Conservation (phyloP, 306 rosid species). For the Hippophae tibetana region DNA sequence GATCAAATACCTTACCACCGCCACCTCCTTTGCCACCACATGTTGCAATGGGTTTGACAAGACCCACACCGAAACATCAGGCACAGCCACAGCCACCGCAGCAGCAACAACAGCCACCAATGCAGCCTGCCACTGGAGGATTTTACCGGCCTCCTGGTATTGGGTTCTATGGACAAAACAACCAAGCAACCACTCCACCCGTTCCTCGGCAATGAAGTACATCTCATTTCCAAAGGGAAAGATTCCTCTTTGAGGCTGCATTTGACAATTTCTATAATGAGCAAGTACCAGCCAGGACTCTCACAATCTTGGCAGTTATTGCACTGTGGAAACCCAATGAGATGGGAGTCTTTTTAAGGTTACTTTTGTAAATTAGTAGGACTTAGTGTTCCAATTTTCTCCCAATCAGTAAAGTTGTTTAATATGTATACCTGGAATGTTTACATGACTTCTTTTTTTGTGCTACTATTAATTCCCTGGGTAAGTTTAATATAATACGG, state of each 20-base stretch:
- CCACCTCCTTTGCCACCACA: constrained; percentile 77
- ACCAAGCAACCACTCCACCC: constrained; percentile 56
- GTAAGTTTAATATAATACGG: too few species aligned
- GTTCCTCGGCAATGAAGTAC: constrained; percentile 62
- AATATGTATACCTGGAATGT: too few species aligned
- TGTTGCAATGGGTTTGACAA: constrained; percentile 46
- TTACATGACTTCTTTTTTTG: too few species aligned
- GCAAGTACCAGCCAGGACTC: constrained; percentile 11
- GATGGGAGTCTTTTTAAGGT: constrained; percentile 21
- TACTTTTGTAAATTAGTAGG: constrained; percentile 55
- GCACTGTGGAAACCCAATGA: constrained; percentile 23
- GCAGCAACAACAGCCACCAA: constrained; percentile 45
- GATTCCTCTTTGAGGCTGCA: background rate
- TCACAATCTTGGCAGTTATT: constrained; percentile 16
- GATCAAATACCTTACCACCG: constrained; percentile 51
- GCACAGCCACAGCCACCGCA: constrained; percentile 31
- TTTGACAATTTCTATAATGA: constrained; percentile 2
- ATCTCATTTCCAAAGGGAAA: background rate
- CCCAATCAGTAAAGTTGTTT: too few species aligned
- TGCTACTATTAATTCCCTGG: too few species aligned
- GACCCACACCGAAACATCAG: constrained; percentile 48
- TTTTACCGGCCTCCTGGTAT: constrained; percentile 62
- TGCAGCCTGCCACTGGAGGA: constrained; percentile 50
- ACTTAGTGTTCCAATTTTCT: background rate
- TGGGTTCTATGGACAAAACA: constrained; percentile 70